Evolutionary conservation across 1,139 yeast species (phyloP).

Genomic region (Lodderomyces jiufengensis): DNA sequence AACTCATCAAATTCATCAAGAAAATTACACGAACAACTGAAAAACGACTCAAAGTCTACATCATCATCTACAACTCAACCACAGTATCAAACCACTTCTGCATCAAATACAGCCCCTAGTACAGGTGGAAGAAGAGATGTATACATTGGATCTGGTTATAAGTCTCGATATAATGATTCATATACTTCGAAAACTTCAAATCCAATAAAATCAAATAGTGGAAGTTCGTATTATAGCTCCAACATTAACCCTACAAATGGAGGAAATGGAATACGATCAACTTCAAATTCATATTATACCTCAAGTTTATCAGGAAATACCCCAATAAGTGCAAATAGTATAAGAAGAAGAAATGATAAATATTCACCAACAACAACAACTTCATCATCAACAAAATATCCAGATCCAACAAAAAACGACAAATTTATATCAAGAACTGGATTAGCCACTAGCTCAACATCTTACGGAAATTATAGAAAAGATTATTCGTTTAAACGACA

Average conservation of each 20-base stretch:
- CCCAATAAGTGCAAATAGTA: no score
- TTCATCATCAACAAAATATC: slow-evolving; percentile 11
- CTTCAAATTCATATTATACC: slow-evolving; percentile 5
- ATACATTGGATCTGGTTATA: slow-evolving; percentile 15
- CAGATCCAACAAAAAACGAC: slow-evolving; percentile 4
- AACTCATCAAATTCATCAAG: slow-evolving; percentile 6
- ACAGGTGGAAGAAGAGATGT: slow-evolving; percentile 8
- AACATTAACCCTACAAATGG: neutral
- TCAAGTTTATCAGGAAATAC: neutral
- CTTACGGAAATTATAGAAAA: slow-evolving; percentile 1
- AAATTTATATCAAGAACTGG: slow-evolving; percentile 8
- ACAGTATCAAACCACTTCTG: neutral
- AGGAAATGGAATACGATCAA: neutral
- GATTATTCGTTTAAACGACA: no score
- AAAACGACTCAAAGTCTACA: slow-evolving; percentile 2
- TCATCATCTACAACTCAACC: neutral
- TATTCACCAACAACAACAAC: slow-evolving; percentile 11
- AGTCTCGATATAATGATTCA: slow-evolving; percentile 11
- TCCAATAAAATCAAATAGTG: neutral
- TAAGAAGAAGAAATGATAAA: neutral
- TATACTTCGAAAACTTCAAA: slow-evolving; percentile 5
- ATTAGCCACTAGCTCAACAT: slow-evolving; percentile 2
- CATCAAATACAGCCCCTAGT: neutral
- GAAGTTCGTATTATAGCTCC: neutral
- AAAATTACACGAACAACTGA: slow-evolving; percentile 7